Base-by-base conservation (phyloP, 1,139 yeast species). In the Pichia sp. region DNA sequence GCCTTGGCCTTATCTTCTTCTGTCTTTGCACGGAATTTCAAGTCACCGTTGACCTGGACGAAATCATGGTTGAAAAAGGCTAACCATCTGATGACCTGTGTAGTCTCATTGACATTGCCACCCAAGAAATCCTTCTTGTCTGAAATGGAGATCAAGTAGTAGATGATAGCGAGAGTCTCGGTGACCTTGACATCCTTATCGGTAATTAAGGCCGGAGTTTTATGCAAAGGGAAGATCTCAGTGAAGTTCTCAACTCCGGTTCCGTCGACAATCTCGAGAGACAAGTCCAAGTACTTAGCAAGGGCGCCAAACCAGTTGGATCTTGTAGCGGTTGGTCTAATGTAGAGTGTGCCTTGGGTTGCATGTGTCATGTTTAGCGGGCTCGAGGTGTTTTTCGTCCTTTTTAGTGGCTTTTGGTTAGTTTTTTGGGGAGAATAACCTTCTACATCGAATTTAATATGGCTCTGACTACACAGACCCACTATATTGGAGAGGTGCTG, bases 191-290 rank as follows among this genome's bases (percentile, higher is more conserved):
- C 60, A 31, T 67, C 66, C 27, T 57, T 49, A 30, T 66, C 61
- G 24, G 67, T 69, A 51, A 60, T 54, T 53, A 69, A 68, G 45
- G 71, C 66, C 53, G 73, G 73, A 34, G 60, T 55, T 57, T 63
- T 71, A 54, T 59, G 67, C 63, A 68, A 55, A 46, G 73, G 72
- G 41, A 54, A 54, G 2, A 14, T 3, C n/a, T 20, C 20, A 9
- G 6, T 12, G 30, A 48, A 54, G 2, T 51, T 27, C 8, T 16
- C 41, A 16, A 1, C 16, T 12, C 17, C 1, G 3, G 34, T 27
- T 9, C 9, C 4, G 16, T 33, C 72, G 53, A 70, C 61, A 40
- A 76, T 55, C 57, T 72, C 69, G 63, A 77, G 68, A 56, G 77
- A 81, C 58, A 78, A 71, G 56, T 73, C 68, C 64, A 60, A 42